These are phyloP conservation scores for Saccharomycopsis capsularis DNA, from an alignment of 805 yeast genomes.

Conservation along the genomic window DNA sequence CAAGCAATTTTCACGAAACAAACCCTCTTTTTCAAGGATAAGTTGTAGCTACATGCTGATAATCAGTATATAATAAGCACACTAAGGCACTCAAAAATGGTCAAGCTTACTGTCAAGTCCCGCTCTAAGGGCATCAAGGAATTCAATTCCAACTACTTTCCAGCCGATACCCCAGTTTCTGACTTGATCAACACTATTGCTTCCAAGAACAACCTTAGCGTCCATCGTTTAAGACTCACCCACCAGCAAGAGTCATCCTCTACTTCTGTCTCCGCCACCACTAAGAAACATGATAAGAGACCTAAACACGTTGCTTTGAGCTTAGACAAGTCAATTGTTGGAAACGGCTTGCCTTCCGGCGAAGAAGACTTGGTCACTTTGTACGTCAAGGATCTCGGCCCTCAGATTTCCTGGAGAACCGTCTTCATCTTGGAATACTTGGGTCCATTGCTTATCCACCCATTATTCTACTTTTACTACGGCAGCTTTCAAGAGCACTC, in stretches of 20 bases:
- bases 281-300: slow-evolving; percentile 10
- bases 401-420: slow-evolving; percentile 85
- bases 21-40: too few species aligned
- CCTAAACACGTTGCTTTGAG: slow-evolving; percentile 29
- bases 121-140: slow-evolving; percentile 54
- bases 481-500: slow-evolving; percentile 35
- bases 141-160: slow-evolving; percentile 31
- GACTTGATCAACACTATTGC: slow-evolving; percentile 41
- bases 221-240: slow-evolving; percentile 53
- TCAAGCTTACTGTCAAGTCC: slow-evolving; percentile 44
- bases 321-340: slow-evolving; percentile 26
- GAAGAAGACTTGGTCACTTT: slow-evolving; percentile 37
- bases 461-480: slow-evolving; percentile 47
- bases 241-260: slow-evolving; percentile 25
- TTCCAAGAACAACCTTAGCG: slow-evolving; percentile 35
- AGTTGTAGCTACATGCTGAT: too few species aligned
- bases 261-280: slow-evolving; percentile 26
- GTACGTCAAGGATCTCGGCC: slow-evolving; percentile 82
- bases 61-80: too few species aligned
- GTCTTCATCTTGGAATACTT: slow-evolving; percentile 85
- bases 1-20: too few species aligned
- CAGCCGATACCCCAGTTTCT: slow-evolving; percentile 32
- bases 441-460: slow-evolving; percentile 83
- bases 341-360: slow-evolving; percentile 40
- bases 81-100: too few species aligned